Evolutionary conservation across 2,329 filamentous ascomycete genomes (phyloP).

Genomic region (Penicillium sp.): DNA sequence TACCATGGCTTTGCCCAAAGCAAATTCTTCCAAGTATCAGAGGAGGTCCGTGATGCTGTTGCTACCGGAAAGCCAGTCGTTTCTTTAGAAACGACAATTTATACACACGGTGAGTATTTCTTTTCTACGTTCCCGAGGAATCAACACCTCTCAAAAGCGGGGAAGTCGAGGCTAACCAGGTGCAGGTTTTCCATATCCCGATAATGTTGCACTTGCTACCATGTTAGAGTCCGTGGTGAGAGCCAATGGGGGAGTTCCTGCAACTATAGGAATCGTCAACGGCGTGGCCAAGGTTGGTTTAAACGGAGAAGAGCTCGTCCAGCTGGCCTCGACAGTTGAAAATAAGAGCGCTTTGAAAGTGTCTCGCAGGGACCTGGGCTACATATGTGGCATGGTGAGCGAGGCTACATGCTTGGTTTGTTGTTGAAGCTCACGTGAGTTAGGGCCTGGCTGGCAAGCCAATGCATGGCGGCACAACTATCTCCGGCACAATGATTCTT

Average conservation of each 20-base stretch:
- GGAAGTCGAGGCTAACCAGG: slow-evolving; percentile 9
- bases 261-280: slow-evolving; percentile 84
- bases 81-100: slow-evolving; percentile 92
- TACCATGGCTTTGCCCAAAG: slow-evolving; percentile 35
- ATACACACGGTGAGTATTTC: slow-evolving; percentile 74
- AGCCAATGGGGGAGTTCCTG: slow-evolving; percentile 77
- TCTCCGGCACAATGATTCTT: slow-evolving; percentile 89
- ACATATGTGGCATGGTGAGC: slow-evolving; percentile 73
- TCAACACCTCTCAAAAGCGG: background rate
- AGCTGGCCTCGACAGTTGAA: slow-evolving; percentile 66
- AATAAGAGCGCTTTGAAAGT: slow-evolving; percentile 74
- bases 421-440: slow-evolving; percentile 1
- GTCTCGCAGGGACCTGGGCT: slow-evolving; percentile 83
- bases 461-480: slow-evolving; percentile 87
- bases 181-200: slow-evolving; percentile 68
- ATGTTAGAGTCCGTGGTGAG: slow-evolving; percentile 81
- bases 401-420: background rate
- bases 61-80: slow-evolving; percentile 77
- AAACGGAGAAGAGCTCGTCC: slow-evolving; percentile 67
- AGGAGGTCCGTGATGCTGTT: slow-evolving; percentile 80
- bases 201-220: slow-evolving; percentile 74
- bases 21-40: slow-evolving; percentile 69
- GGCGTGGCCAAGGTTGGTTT: slow-evolving; percentile 83
- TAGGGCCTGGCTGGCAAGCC: slow-evolving; percentile 66
- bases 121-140: background rate